A percentile compares a stretch with the other conserved stretches of the same genome.
These are phyloP conservation scores for Starmerella geochares DNA, from an alignment of 805 yeast genomes.

Conservation along the genomic window DNA sequence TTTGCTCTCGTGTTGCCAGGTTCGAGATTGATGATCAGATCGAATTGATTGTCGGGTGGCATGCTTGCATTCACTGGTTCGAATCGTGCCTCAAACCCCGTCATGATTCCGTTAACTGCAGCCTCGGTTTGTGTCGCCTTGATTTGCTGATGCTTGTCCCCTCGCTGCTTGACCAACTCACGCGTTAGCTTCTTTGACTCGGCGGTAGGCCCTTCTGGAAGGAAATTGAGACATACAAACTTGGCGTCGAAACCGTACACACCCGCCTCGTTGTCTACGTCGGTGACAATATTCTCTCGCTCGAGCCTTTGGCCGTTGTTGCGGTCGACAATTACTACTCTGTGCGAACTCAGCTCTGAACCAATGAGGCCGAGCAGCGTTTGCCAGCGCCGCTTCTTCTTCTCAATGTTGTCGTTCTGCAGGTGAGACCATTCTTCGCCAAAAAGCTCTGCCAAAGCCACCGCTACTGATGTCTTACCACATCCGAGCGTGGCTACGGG, in stretches of 20 bases:
- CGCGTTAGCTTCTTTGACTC: slow-evolving; percentile 45
- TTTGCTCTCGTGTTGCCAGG: slow-evolving; percentile 37
- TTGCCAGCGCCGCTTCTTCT: slow-evolving; percentile 27
- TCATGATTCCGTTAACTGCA: slow-evolving; percentile 53
- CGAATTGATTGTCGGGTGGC: slow-evolving; percentile 60
- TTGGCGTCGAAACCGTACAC: slow-evolving; percentile 40
- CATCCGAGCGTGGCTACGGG: slow-evolving; percentile 90
- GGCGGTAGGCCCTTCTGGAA: slow-evolving; percentile 35
- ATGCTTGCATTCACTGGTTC: slow-evolving; percentile 43
- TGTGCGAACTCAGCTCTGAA: slow-evolving; percentile 32
- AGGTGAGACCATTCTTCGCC: slow-evolving; percentile 54
- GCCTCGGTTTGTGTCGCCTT: slow-evolving; percentile 40
- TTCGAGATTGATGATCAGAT: slow-evolving; percentile 49
- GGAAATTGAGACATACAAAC: slow-evolving; percentile 60
- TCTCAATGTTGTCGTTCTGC: slow-evolving; percentile 65
- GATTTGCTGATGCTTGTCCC: slow-evolving; percentile 83
- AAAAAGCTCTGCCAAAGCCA: slow-evolving; percentile 46
- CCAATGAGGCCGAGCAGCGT: slow-evolving; percentile 18
- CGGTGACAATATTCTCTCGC: slow-evolving; percentile 53
- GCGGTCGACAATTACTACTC: slow-evolving; percentile 64
- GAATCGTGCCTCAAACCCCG: slow-evolving; percentile 60
- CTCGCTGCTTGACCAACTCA: slow-evolving; percentile 54
- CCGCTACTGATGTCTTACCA: slow-evolving; percentile 80
- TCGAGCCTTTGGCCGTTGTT: slow-evolving; percentile 70
- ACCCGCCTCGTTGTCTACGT: slow-evolving; percentile 39